Evolutionary conservation across 495 filamentous ascomycete genomes (phyloP).

Genomic region (Penicillium verhagenii): DNA sequence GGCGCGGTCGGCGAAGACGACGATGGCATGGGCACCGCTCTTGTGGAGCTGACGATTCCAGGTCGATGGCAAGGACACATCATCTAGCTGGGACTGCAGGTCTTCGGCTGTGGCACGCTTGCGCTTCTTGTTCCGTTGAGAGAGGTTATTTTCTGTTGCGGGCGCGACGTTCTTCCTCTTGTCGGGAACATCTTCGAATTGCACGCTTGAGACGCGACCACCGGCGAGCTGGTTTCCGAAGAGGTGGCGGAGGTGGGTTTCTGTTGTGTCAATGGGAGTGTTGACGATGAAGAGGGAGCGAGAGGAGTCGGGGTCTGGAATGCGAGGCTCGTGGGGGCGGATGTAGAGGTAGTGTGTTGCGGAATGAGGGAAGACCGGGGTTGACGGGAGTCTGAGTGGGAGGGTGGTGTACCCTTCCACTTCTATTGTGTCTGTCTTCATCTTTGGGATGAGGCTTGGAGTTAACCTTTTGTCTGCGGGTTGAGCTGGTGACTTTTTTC

Average conservation of each 20-base stretch:
- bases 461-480: constrained; percentile 1
- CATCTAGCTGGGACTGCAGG: constrained; percentile 50
- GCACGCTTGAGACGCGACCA: constrained; percentile 70
- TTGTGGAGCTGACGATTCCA: constrained; percentile 74
- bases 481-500: not conserved
- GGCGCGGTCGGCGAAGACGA: constrained; percentile 77
- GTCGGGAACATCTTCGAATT: constrained; percentile 61
- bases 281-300: constrained; percentile 87
- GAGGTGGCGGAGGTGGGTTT: constrained; percentile 69
- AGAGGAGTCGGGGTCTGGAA: constrained; percentile 66
- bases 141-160: constrained; percentile 24
- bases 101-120: constrained; percentile 58
- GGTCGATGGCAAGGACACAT: constrained; percentile 57
- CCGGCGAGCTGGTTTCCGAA: constrained; percentile 68
- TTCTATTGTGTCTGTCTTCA: constrained; percentile 40
- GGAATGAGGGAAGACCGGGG: constrained; percentile 56
- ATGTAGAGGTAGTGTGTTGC: constrained; percentile 84
- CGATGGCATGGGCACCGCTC: constrained; percentile 74
- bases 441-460: constrained; percentile 22
- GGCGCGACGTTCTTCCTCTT: constrained; percentile 33
- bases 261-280: constrained; percentile 80
- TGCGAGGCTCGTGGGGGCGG: constrained; percentile 73
- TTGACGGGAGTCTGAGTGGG: constrained; percentile 57
- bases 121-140: constrained; percentile 57
- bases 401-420: constrained; percentile 50